Evolutionary conservation across 768 basidiomycete genomes (phyloP).

Genomic region (Serendipita sp.): DNA sequence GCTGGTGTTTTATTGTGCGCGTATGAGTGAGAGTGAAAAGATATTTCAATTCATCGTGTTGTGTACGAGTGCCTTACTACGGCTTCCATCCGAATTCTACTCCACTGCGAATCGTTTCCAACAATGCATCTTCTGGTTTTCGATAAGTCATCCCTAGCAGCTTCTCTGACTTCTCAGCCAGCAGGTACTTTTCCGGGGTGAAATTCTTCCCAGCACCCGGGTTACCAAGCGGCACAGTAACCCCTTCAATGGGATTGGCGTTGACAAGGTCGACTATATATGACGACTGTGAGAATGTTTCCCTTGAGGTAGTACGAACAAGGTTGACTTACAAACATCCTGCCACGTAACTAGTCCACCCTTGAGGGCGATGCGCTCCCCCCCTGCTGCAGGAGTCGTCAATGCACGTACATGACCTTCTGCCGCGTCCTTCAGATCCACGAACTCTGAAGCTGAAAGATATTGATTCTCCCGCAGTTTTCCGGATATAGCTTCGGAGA

Average conservation of each 20-base stretch:
- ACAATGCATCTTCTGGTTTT: neutral
- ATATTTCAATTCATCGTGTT: too few species aligned
- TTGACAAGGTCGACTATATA: neutral
- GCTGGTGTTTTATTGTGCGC: too few species aligned
- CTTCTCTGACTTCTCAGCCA: neutral
- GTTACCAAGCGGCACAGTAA: neutral
- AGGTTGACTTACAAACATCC: conserved; percentile 15
- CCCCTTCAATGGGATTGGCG: neutral
- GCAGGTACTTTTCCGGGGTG: neutral
- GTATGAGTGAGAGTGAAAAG: too few species aligned
- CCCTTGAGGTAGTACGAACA: neutral
- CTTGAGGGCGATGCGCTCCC: conserved; percentile 40
- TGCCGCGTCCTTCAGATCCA: conserved; percentile 40
- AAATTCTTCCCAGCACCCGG: neutral
- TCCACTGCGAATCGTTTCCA: neutral
- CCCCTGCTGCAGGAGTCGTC: conserved; percentile 33
- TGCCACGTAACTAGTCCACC: conserved; percentile 18
- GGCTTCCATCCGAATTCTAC: neutral
- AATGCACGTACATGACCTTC: conserved; percentile 38
- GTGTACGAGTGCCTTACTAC: neutral
- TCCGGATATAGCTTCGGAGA: neutral
- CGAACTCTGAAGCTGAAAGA: neutral
- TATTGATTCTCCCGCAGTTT: neutral
- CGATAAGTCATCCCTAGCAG: neutral
- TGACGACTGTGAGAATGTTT: neutral